Conservation (phyloP, 345 rosid species). For the Boechera stricta region DNA sequence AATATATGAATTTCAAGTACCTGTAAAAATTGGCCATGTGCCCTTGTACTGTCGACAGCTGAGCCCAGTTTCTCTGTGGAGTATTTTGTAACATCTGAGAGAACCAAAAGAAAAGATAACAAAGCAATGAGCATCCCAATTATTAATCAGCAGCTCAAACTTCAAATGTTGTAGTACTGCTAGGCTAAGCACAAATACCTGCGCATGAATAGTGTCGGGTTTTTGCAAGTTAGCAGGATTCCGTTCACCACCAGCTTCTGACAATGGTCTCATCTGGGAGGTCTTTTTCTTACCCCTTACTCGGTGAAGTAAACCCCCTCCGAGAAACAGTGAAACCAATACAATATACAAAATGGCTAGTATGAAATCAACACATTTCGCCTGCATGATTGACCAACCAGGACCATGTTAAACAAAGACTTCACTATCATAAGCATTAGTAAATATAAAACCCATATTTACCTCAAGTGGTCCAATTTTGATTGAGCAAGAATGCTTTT, state of each 20-base stretch:
- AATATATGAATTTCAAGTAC: slow-evolving; percentile 48
- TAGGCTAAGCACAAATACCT: slow-evolving; percentile 52
- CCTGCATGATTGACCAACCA: slow-evolving; percentile 60
- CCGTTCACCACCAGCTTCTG: slow-evolving; percentile 48
- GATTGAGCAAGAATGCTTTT: slow-evolving; percentile 65
- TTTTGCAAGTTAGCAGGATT: slow-evolving; percentile 56
- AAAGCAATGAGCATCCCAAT: slow-evolving; percentile 17
- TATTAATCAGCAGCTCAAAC: slow-evolving; percentile 1
- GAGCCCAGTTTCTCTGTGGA: slow-evolving; percentile 65
- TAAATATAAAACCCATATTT: slow-evolving; percentile 17
- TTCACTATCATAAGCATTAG: slow-evolving; percentile 7
- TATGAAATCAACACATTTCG: slow-evolving; percentile 76
- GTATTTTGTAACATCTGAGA: slow-evolving; percentile 74
- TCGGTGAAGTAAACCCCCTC: slow-evolving; percentile 76
- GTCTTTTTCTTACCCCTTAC: slow-evolving; percentile 58
- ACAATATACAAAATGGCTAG: slow-evolving; percentile 72
- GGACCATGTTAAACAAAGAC: slow-evolving; percentile 28
- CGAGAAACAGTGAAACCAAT: slow-evolving; percentile 74
- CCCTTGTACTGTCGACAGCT: slow-evolving; percentile 89
- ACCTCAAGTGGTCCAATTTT: slow-evolving; percentile 82
- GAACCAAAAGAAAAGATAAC: slow-evolving; percentile 14
- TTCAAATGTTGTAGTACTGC: not conserved
- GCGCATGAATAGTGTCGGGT: slow-evolving; percentile 65
- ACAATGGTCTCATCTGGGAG: slow-evolving; percentile 59
- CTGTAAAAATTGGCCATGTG: slow-evolving; percentile 84